Evolutionary conservation across 2,329 filamentous ascomycete species (phyloP), one percentile per base, ranked within the genome.

Genomic region (Clonostachys solani): DNA sequence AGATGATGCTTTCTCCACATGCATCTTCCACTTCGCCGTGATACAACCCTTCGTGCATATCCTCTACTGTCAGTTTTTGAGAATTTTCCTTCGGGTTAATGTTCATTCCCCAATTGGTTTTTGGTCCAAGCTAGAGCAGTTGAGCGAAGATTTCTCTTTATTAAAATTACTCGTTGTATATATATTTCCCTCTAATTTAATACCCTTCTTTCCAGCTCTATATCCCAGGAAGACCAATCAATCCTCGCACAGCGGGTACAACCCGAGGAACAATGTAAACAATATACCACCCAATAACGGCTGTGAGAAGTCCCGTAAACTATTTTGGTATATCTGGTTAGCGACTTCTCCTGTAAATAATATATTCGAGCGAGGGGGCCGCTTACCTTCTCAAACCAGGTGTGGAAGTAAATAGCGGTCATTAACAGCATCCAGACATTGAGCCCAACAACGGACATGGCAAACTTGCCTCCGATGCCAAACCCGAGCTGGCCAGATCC

Each of bases 331-430:
- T n/a, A 18, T 5, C 12, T 29, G 12, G 54, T 66, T 48, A 66
- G 60, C 46, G 45, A 44, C 12, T n/a, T 33, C 16, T 2, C 10
- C 4, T 10, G 15, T 10, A 44, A 44, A 33, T 8, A 29, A 29
- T 29, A 10, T 2, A 29, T 10, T 29, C 23, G 6, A 18, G 4
- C 5, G n/a, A 0, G 8, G 40, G 17, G 40, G 5, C 16, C n/a
- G 63, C 76, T 60, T 58, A 88, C 86, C 86, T 97, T 99, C 73
- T 99, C 94, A 58, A 95, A 85, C 92, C 92, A 97, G 1, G 94
- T 99, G 67, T 99, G 94, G 61, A 99, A 99, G 75, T 92, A 99
- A 37, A 95, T 92, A 4, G 92, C 92, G 38, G 94, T 99, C 94
- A 99, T 99, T 51, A 97, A 75, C 63, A 99, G 68, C 94, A 99